A percentile compares a stretch with the other conserved stretches of the same genome.
phyloP scores from a whole-genome alignment of 371 early-diverging fungal genomes.

The Mucor sp. region DNA sequence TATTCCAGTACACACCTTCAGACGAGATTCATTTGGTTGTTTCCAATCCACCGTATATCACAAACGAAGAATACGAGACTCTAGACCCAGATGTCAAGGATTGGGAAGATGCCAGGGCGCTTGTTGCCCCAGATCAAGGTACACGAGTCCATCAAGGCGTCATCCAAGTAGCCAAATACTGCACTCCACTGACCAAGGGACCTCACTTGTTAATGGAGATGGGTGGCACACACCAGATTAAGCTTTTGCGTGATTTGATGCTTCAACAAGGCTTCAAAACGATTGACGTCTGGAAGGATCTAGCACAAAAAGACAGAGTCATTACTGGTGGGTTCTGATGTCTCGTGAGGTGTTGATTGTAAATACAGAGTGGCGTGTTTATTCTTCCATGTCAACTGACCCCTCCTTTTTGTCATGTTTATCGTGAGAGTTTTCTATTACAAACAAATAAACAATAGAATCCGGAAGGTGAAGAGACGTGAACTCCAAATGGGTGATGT shows the following conservation, averaged over 20 bases:
- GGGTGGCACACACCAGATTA: slow-evolving; percentile 72
- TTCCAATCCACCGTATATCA: slow-evolving; percentile 93
- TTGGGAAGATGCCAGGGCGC: slow-evolving; percentile 88
- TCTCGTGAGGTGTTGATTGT: background rate
- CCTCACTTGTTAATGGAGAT: slow-evolving; percentile 82
- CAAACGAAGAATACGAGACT: slow-evolving; percentile 63
- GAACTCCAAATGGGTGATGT: background rate
- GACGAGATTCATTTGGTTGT: slow-evolving; percentile 64
- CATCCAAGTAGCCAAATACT: slow-evolving; percentile 38
- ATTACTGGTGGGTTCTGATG: slow-evolving; percentile 32
- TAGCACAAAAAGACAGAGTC: slow-evolving; percentile 66
- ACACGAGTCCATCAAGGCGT: slow-evolving; percentile 65
- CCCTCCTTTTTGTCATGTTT: background rate
- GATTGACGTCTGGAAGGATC: slow-evolving; percentile 72
- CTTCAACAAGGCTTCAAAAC: slow-evolving; percentile 49
- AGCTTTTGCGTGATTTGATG: slow-evolving; percentile 41
- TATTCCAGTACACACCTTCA: slow-evolving; percentile 29
- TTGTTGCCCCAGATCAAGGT: slow-evolving; percentile 76
- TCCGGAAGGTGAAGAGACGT: background rate
- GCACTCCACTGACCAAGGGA: slow-evolving; percentile 21
- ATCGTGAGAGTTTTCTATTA: slow-evolving; percentile 4
- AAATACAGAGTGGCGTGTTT: background rate
- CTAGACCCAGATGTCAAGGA: slow-evolving; percentile 74
- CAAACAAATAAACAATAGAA: background rate
- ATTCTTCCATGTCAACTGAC: background rate